These are phyloP conservation scores for Setomelanomma holmii DNA, from an alignment of 2,329 filamentous ascomycete species.

Conservation along the genomic window DNA sequence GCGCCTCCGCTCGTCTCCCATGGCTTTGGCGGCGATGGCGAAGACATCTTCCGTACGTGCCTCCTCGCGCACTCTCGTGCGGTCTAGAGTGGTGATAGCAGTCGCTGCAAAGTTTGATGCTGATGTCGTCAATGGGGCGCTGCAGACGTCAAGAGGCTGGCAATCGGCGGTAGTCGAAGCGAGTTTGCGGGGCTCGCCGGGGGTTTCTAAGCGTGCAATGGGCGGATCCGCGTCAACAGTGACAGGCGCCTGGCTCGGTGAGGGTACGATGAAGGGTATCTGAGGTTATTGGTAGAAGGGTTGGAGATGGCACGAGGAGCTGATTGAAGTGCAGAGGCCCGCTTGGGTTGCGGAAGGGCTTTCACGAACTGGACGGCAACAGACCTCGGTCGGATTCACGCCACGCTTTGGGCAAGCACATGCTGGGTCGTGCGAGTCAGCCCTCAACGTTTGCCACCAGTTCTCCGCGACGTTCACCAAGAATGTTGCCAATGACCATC, in stretches of 20 bases:
- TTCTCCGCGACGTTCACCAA: not conserved
- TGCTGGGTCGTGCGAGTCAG: conserved; percentile 23
- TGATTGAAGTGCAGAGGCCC: not conserved
- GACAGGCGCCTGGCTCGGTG: not conserved
- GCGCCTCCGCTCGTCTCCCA: conserved; percentile 84
- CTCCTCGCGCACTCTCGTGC: conserved; percentile 34
- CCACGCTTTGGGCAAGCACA: conserved; percentile 31
- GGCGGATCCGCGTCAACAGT: conserved; percentile 21
- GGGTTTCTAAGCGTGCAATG: conserved; percentile 9
- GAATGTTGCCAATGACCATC: no score
- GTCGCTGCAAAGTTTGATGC: conserved; percentile 5
- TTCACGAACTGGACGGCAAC: conserved; percentile 25
- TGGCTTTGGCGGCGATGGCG: conserved; percentile 88
- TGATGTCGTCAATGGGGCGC: conserved; percentile 16
- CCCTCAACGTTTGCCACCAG: conserved; percentile 12
- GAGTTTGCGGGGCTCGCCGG: conserved; percentile 35
- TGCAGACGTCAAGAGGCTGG: conserved; percentile 21
- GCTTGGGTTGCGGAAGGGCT: conserved; percentile 27
- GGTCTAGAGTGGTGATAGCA: conserved; percentile 8
- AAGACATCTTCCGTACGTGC: conserved; percentile 56
- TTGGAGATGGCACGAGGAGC: not conserved
- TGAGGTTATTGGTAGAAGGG: not conserved
- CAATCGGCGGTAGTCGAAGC: conserved; percentile 19
- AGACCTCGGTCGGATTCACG: conserved; percentile 30
- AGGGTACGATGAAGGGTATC: not conserved